Base-by-base conservation (phyloP, 805 yeast species). In the Yamadazyma laniorum region DNA sequence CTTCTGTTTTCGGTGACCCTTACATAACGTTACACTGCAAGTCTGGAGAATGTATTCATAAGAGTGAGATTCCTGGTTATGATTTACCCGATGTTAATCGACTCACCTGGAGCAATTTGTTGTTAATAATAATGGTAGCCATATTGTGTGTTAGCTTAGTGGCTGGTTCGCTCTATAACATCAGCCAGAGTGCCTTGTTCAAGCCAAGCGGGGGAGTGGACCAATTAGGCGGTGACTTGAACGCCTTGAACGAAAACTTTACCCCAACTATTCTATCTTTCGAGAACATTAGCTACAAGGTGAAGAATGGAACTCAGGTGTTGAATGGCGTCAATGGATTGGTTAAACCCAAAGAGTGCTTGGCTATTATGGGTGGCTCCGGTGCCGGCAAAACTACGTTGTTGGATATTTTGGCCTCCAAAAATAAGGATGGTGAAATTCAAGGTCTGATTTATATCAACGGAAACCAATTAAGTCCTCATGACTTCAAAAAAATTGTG, bases 341-440 rank as follows among this genome's bases (percentile, higher is more conserved):
- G 11, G 95, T 82, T 3, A 77, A 78, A 35, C 95, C 97, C 2
- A 84, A 96, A 26, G 89, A 89, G 56, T 84, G 95, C 44, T 59
- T 89, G 56, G 98, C 99, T 0, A 88, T 93, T 29, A 87, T 93
- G 95, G 99, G 99, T 30, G 97, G 97, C 1, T 90, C 97, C 0
- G 99, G 99, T 34, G 98, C 99, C 11, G 99, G 99, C 36, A 93
- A 93, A 57, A 91, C 99, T 1, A 91, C 99, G 0, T 64, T 93
- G 29, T 66, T 93, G 35, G 99, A 93, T 55, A 89, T 93, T 42
- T 66, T 93, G 39, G 98, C 98, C 0, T 85, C 82, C 32, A 93
- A 91, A 56, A 77, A 80, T 55, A 93, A 91, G 55, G 73, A 80
- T 23, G 99, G 99, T 2, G 45, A 48, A 1, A 72, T 79, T 7